Evolutionary conservation across 2,329 filamentous ascomycete species (phyloP), one percentile per base, ranked within the genome.

Genomic region (Aspergillus neotritici): DNA sequence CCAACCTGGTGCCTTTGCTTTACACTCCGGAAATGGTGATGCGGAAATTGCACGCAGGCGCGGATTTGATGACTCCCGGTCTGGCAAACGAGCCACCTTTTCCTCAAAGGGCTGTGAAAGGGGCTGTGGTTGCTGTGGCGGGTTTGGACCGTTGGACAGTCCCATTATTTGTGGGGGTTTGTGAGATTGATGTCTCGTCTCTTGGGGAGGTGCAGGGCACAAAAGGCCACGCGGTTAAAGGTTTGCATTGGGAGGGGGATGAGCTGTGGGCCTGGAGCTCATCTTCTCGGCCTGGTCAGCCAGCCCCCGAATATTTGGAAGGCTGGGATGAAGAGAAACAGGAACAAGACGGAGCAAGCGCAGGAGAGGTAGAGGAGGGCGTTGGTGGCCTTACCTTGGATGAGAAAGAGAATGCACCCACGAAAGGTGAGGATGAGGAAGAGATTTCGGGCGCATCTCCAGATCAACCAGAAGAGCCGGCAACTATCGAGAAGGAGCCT

Each of bases 61-160:
- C 82, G 14, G 81, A 84, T 61, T 66, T 86, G 37, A 85, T 85
- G 82, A 83, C 77, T 1, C 82, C 82, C 2, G 82, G 82, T 7
- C 64, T 86, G 11, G 75, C 80, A 21, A 74, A 77, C 40, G 80
- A 82, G 1, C 79, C 81, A 9, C 80, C 81, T 2, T 85, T 84
- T 55, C 79, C 80, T 4, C 53, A 66, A 30, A 69, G 69, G 36
- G 82, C 82, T 2, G 77, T 71, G 40, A 78, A 79, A 55, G 80
- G 76, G 2, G 70, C 79, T 3, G 65, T 84, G 17, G 79, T 83
- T n/a, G 80, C 79, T 3, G 73, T 85, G 15, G 80, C 81, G 4
- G 77, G 77, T 46, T 62, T 78, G 37, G 74, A 81, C 47, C 70
- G 65, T 14, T 77, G 80, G 25, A 80, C 71, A 4, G 80, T 85